A percentile compares a stretch with the other conserved stretches of the same genome.
Conservation (phyloP, 1,284 basidiomycete genomes). For the Austroboletus olivaceoglutinosus region DNA sequence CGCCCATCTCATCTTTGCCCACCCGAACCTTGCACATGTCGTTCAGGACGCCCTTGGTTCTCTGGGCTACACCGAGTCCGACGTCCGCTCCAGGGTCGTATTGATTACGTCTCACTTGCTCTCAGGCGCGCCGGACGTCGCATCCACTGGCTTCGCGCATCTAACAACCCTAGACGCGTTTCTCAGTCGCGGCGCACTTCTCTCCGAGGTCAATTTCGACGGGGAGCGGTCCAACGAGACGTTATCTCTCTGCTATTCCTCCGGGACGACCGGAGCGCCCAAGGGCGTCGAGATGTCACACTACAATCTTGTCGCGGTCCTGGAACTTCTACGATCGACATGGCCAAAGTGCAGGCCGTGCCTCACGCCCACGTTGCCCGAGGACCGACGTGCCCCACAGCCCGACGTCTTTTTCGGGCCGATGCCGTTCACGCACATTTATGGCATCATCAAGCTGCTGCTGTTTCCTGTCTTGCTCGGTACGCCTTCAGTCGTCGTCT, state of each 20-base stretch:
- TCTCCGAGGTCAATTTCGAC: conserved; percentile 50
- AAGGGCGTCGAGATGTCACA: conserved; percentile 69
- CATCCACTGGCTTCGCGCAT: conserved; percentile 15
- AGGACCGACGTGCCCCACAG: background rate
- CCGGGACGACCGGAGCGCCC: conserved; percentile 62
- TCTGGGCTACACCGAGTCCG: conserved; percentile 38
- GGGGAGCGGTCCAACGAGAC: conserved; percentile 50
- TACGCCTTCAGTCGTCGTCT: conserved; percentile 63
- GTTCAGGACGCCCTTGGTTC: conserved; percentile 45
- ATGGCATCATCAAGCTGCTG: conserved; percentile 58
- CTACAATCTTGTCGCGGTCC: conserved; percentile 55
- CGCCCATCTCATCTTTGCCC: conserved; percentile 53
- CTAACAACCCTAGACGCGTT: conserved; percentile 43
- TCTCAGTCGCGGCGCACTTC: conserved; percentile 43
- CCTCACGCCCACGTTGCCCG: conserved; percentile 14
- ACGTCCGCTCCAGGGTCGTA: conserved; percentile 44
- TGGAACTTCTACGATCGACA: conserved; percentile 42
- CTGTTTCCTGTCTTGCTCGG: conserved; percentile 61
- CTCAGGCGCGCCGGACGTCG: conserved; percentile 36
- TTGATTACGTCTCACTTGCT: conserved; percentile 42
- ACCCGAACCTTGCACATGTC: conserved; percentile 47
- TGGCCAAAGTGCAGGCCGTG: conserved; percentile 40
- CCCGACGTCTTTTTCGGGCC: conserved; percentile 55
- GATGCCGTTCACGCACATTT: conserved; percentile 55
- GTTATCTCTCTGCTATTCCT: conserved; percentile 63